These are phyloP conservation scores for Paraleonurus japonicus DNA, from an alignment of 257 asterid genomes.

Conservation along the genomic window DNA sequence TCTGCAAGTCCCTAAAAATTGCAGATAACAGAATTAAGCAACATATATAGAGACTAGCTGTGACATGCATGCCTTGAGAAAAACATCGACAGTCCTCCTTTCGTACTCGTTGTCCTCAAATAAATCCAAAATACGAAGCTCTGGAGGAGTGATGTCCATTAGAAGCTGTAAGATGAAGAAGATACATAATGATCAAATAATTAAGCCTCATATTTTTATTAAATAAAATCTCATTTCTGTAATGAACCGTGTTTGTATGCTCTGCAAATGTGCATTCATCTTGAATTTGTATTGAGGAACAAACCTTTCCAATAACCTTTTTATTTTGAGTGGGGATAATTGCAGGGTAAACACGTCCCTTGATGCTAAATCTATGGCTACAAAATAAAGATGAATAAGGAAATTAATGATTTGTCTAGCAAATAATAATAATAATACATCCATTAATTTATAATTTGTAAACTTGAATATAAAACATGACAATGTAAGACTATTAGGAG, in stretches of 20 bases:
- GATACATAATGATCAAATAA: not conserved
- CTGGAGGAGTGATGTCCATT: not conserved
- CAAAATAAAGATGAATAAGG: not conserved
- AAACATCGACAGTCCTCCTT: not conserved
- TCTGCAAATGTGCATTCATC: not conserved
- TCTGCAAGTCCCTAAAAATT: not conserved
- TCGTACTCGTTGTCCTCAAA: not conserved
- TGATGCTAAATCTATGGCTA: not conserved
- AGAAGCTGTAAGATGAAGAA: not conserved
- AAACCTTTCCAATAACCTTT: not conserved
- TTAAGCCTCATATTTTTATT: not conserved
- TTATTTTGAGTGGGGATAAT: not conserved
- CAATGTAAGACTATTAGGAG: no score
- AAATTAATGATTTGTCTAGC: not conserved
- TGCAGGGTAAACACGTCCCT: slow-evolving; percentile 2
- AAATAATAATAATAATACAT: not conserved
- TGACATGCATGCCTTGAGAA: not conserved
- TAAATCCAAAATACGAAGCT: not conserved
- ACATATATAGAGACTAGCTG: no score
- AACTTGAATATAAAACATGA: no score
- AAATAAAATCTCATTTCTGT: not conserved
- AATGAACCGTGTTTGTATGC: no score
- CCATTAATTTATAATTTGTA: not conserved
- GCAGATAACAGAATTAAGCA: not conserved
- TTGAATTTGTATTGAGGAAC: not conserved